A percentile compares a stretch with the other conserved stretches of the same genome.
These are phyloP conservation scores for Bremia lactucae DNA, from an alignment of 352 stramenopile genomes.

Conservation along the genomic window DNA sequence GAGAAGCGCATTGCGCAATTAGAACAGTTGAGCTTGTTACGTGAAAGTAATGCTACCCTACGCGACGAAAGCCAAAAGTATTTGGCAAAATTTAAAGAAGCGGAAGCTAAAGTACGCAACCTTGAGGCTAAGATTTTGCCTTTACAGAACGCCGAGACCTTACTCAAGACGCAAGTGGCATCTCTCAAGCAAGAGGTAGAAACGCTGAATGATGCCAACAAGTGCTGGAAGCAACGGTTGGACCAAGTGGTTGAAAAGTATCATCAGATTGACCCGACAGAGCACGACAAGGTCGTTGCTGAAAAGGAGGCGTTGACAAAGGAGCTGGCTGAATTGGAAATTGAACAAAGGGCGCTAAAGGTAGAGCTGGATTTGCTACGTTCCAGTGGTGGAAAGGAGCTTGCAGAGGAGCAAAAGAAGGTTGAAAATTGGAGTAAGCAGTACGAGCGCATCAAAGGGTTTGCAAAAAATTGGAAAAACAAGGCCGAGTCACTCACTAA, in stretches of 20 bases:
- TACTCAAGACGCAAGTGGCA: conserved; percentile 41
- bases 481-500: conserved; percentile 59
- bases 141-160: conserved; percentile 30
- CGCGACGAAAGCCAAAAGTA: conserved; percentile 62
- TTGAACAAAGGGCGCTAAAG: conserved; percentile 27
- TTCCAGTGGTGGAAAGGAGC: conserved; percentile 30
- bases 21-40: conserved; percentile 62
- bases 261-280: conserved; percentile 62
- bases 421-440: conserved; percentile 60
- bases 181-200: conserved; percentile 53
- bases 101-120: conserved; percentile 34
- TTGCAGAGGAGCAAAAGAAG: conserved; percentile 59
- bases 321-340: conserved; percentile 35
- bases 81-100: conserved; percentile 35
- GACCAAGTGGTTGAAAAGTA: conserved; percentile 79
- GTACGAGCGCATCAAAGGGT: conserved; percentile 72
- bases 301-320: conserved; percentile 45
- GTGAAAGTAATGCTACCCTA: conserved; percentile 71
- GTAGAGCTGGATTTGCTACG: conserved; percentile 39
- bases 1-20: conserved; percentile 53
- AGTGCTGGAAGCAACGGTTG: conserved; percentile 70
- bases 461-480: conserved; percentile 77
- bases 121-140: conserved; percentile 46
- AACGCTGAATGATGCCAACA: conserved; percentile 50
- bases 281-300: conserved; percentile 55